Evolutionary conservation across 2,329 filamentous ascomycete genomes (phyloP).

Genomic region (Xylaria sp.): DNA sequence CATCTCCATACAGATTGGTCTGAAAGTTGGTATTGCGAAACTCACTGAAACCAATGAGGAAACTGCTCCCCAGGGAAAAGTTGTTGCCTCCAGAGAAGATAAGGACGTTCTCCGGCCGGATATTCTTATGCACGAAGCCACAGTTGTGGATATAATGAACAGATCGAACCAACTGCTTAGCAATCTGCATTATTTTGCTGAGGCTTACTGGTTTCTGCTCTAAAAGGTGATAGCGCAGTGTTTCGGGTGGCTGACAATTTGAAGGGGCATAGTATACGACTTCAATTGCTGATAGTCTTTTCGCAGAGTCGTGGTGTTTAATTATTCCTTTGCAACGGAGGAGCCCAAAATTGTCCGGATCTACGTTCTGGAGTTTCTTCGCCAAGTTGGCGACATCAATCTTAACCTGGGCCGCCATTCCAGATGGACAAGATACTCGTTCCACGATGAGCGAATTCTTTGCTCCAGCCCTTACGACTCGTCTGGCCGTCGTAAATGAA

Average conservation of each 20-base stretch:
- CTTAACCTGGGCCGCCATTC: constrained; percentile 17
- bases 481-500: constrained; percentile 10
- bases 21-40: constrained; percentile 34
- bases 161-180: constrained; percentile 29
- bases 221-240: constrained; percentile 21
- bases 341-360: constrained; percentile 24
- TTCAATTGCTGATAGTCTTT: constrained; percentile 23
- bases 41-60: constrained; percentile 34
- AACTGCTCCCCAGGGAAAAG: constrained; percentile 7
- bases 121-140: constrained; percentile 32
- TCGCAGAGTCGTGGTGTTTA: constrained; percentile 17
- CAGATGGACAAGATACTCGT: constrained; percentile 11
- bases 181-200: constrained; percentile 9
- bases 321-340: constrained; percentile 26
- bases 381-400: constrained; percentile 22
- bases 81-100: constrained; percentile 8
- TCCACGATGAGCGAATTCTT: constrained; percentile 16
- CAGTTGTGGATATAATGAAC: constrained; percentile 29
- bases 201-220: constrained; percentile 18
- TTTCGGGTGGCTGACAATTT: constrained; percentile 7
- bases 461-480: constrained; percentile 10
- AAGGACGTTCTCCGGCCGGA: constrained; percentile 28
- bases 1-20: constrained; percentile 31
- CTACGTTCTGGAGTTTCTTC: constrained; percentile 23
- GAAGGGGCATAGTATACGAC: constrained; percentile 17